Evolutionary conservation across 352 stramenopile genomes (phyloP).

Genomic region (Pythium aristosporum): DNA sequence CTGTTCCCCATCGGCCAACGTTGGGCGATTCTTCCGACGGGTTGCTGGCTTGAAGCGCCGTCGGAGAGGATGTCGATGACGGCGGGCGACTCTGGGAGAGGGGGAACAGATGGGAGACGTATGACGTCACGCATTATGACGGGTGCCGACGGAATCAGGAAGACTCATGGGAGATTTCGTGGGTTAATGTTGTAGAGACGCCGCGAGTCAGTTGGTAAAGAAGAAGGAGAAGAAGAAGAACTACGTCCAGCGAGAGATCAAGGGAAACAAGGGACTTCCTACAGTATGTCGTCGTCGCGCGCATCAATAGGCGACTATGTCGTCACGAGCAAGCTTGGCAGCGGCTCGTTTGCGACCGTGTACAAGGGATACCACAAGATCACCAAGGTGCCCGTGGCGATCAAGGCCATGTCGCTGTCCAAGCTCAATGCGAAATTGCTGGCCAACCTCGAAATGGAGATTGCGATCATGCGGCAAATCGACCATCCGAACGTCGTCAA

Average conservation of each 20-base stretch:
- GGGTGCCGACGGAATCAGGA: not conserved
- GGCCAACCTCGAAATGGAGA: conserved; percentile 96
- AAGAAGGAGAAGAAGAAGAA: too few species aligned
- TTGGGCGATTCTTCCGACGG: not conserved
- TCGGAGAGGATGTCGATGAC: not conserved
- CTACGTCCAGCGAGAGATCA: too few species aligned
- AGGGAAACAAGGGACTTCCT: not conserved
- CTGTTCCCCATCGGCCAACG: not conserved
- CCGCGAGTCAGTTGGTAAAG: too few species aligned
- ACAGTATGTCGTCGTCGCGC: conserved; percentile 28
- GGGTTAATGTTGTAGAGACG: not conserved
- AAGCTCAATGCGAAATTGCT: conserved; percentile 95
- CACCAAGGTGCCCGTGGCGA: conserved; percentile 80
- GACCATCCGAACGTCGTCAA: conserved; percentile 96
- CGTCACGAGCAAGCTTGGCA: conserved; percentile 89
- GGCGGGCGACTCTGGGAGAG: not conserved
- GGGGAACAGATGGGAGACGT: conserved; percentile 4
- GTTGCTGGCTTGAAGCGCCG: not conserved
- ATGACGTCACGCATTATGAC: not conserved
- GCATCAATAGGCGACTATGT: conserved; percentile 85
- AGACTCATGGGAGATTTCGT: not conserved
- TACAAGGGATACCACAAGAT: conserved; percentile 83
- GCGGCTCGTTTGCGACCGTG: conserved; percentile 92
- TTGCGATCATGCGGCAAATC: conserved; percentile 95
- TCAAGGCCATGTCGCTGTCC: conserved; percentile 93